Conservation (phyloP, 805 yeast species). For the Saturnispora saitoi region DNA sequence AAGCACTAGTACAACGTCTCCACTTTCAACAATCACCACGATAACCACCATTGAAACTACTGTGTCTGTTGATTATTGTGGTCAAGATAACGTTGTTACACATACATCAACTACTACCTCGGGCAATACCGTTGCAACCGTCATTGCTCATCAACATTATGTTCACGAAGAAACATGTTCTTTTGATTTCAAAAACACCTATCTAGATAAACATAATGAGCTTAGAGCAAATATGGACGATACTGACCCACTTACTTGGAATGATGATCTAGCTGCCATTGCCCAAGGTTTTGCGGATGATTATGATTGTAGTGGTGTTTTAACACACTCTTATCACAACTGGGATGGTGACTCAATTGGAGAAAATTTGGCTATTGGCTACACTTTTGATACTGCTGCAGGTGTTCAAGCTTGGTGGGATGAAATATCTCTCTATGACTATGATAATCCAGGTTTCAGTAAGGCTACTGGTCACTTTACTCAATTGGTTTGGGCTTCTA, state of each 20-base stretch:
- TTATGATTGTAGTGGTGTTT: conserved; percentile 47
- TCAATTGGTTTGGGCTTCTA: conserved; percentile 64
- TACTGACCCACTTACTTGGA: conserved; percentile 50
- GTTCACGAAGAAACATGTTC: conserved; percentile 9
- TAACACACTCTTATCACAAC: conserved; percentile 56
- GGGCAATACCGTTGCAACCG: not conserved
- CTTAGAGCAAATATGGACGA: conserved; percentile 43
- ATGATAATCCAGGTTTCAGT: conserved; percentile 39
- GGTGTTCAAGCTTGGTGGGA: conserved; percentile 73
- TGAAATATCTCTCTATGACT: conserved; percentile 48
- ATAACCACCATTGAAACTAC: conserved; percentile 9
- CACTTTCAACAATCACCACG: conserved; percentile 7
- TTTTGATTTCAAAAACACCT: conserved; percentile 32
- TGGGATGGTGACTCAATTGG: conserved; percentile 42
- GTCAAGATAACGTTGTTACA: conserved; percentile 5
- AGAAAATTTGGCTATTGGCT: conserved; percentile 77
- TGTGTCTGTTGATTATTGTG: conserved; percentile 10
- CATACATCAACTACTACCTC: not conserved
- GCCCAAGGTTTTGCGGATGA: conserved; percentile 50
- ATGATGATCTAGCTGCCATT: conserved; percentile 37
- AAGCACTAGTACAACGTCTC: conserved; percentile 9
- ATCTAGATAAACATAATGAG: conserved; percentile 54
- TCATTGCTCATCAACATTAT: not conserved
- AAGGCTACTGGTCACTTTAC: conserved; percentile 70
- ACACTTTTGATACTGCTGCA: conserved; percentile 34